These are phyloP conservation scores for Didymella exigua DNA, from an alignment of 2,329 filamentous ascomycete genomes.

Conservation along the genomic window DNA sequence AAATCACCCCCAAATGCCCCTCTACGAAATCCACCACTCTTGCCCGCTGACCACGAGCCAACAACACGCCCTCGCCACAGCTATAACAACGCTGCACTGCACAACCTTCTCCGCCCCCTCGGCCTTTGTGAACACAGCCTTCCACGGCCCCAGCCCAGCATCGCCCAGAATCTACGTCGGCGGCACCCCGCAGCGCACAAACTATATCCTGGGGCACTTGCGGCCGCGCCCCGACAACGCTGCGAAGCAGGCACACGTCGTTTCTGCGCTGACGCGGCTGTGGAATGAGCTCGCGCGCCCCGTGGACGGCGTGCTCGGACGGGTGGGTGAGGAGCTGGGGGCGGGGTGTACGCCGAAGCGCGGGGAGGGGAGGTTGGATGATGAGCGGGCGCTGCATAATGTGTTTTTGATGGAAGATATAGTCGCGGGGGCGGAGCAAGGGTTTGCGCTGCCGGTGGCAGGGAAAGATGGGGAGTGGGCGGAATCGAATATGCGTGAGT, in stretches of 20 bases:
- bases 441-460: conserved; percentile 31
- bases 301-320: background rate
- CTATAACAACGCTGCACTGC: conserved; percentile 52
- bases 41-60: conserved; percentile 40
- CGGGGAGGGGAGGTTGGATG: conserved; percentile 21
- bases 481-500: conserved; percentile 25
- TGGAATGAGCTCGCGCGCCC: conserved; percentile 26
- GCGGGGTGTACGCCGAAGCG: background rate
- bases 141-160: conserved; percentile 21
- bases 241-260: conserved; percentile 17
- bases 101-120: conserved; percentile 50
- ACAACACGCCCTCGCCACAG: conserved; percentile 47
- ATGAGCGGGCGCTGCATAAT: conserved; percentile 27
- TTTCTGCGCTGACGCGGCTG: conserved; percentile 11
- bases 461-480: conserved; percentile 35
- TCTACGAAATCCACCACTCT: conserved; percentile 53
- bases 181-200: conserved; percentile 9
- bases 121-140: conserved; percentile 54
- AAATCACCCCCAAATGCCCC: conserved; percentile 44
- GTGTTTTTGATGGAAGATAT: conserved; percentile 38
- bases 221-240: conserved; percentile 24
- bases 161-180: conserved; percentile 6
- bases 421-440: conserved; percentile 33
- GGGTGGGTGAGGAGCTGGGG: background rate
- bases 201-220: conserved; percentile 32